phyloP scores from a whole-genome alignment of 2,329 filamentous ascomycete genomes.

The Dryadomyces sulphureus region DNA sequence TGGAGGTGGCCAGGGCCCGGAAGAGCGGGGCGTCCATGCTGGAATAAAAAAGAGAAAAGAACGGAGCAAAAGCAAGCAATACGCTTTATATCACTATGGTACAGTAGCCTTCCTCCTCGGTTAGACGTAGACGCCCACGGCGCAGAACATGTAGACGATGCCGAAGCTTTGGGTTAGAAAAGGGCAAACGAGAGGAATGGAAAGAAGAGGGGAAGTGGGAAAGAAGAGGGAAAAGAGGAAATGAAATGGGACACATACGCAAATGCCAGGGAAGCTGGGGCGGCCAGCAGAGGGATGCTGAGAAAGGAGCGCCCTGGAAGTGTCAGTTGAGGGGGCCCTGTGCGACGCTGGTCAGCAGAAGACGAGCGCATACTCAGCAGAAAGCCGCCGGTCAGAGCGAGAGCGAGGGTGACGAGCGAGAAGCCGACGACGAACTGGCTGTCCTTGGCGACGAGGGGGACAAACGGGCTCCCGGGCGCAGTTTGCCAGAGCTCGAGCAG shows the following conservation, averaged over 20 bases:
- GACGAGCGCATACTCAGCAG: slow-evolving; percentile 54
- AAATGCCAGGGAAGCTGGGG: slow-evolving; percentile 78
- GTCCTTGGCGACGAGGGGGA: slow-evolving; percentile 65
- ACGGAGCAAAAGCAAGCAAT: not conserved
- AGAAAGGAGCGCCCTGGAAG: slow-evolving; percentile 61
- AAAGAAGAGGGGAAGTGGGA: slow-evolving; percentile 4
- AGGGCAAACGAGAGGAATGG: not conserved
- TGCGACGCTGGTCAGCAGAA: not conserved
- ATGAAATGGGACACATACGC: slow-evolving; percentile 47
- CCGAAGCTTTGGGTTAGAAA: slow-evolving; percentile 51
- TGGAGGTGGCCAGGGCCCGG: slow-evolving; percentile 62
- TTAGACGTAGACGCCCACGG: slow-evolving; percentile 95
- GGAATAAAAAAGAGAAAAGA: not conserved
- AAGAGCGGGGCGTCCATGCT: slow-evolving; percentile 37
- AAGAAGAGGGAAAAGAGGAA: not conserved
- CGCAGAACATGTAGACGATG: slow-evolving; percentile 97
- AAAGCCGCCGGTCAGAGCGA: slow-evolving; percentile 65
- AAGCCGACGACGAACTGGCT: slow-evolving; percentile 75
- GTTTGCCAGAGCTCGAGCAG: slow-evolving; percentile 87
- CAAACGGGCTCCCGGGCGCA: slow-evolving; percentile 74
- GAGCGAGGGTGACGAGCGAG: slow-evolving; percentile 53
- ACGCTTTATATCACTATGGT: slow-evolving; percentile 20
- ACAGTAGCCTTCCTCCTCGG: slow-evolving; percentile 14
- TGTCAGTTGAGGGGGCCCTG: slow-evolving; percentile 12
- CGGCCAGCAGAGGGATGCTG: slow-evolving; percentile 62